phyloP scores from a whole-genome alignment of 176 grass and related monocot genomes.

The Phyllostachys edulis region DNA sequence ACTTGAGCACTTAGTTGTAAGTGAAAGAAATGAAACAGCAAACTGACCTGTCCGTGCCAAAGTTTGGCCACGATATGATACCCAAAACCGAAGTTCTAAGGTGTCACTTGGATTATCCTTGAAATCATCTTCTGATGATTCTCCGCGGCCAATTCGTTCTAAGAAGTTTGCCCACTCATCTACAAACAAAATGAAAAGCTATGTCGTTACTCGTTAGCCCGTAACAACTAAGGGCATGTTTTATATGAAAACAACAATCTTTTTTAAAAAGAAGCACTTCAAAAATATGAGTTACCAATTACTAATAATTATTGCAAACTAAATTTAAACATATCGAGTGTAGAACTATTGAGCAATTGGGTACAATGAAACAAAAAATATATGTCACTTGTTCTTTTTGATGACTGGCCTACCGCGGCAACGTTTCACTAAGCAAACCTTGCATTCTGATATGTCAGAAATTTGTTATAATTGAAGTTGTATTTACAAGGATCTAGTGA shows the following conservation, averaged over 20 bases:
- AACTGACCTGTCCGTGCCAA: constrained; percentile 87
- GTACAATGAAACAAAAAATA: neutral
- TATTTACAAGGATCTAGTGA: neutral
- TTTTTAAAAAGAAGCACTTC: neutral
- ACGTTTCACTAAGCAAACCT: neutral
- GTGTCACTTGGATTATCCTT: constrained; percentile 61
- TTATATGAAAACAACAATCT: constrained; percentile 12
- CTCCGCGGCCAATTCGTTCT: constrained; percentile 71
- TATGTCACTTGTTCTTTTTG: neutral
- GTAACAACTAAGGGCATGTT: neutral
- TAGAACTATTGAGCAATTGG: neutral
- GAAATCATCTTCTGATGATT: constrained; percentile 74
- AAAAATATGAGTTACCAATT: neutral
- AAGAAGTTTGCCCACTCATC: constrained; percentile 98
- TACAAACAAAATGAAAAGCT: constrained; percentile 28
- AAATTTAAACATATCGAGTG: neutral
- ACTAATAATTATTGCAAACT: neutral
- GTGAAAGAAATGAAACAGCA: constrained; percentile 22
- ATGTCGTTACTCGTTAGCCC: neutral
- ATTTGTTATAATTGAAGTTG: neutral
- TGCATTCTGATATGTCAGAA: neutral
- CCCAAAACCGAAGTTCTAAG: constrained; percentile 97
- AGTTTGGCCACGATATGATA: constrained; percentile 93
- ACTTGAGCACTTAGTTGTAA: constrained; percentile 6
- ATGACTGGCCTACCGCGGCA: neutral